Evolutionary conservation across 1,284 basidiomycete genomes (phyloP).

Genomic region (Malassezia furfur): DNA sequence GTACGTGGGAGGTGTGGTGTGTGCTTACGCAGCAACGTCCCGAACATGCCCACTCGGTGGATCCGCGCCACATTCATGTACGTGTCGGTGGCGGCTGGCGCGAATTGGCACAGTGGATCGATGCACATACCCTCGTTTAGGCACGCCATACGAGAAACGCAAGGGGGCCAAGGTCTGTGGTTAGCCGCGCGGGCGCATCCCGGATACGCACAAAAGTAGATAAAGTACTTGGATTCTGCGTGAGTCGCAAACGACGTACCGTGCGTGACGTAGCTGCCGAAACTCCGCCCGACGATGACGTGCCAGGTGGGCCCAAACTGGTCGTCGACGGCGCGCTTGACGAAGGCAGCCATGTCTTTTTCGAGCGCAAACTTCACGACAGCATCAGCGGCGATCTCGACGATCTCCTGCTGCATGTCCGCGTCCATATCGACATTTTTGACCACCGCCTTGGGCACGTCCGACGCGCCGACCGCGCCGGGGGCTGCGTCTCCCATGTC

Average conservation of each 20-base stretch:
- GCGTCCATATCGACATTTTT: constrained; percentile 96
- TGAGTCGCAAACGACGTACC: constrained; percentile 55
- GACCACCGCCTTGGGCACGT: constrained; percentile 60
- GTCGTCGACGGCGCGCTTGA: constrained; percentile 95
- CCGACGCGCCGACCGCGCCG: background rate
- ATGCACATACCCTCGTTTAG: constrained; percentile 12
- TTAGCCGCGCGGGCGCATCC: background rate
- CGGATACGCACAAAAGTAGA: constrained; percentile 45
- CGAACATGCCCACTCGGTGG: constrained; percentile 6
- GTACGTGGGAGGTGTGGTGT: constrained; percentile 43
- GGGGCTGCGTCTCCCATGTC: background rate
- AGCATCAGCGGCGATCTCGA: constrained; percentile 74
- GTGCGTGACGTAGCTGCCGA: constrained; percentile 87
- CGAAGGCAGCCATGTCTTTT: constrained; percentile 89
- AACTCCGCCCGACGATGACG: constrained; percentile 88
- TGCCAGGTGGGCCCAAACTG: constrained; percentile 90
- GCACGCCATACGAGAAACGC: constrained; percentile 47
- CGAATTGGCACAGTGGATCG: constrained; percentile 66
- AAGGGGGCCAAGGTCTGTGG: constrained; percentile 40
- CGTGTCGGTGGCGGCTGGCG: constrained; percentile 60
- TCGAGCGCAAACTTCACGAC: constrained; percentile 85
- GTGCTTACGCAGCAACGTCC: constrained; percentile 40
- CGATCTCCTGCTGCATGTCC: constrained; percentile 85
- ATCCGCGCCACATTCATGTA: constrained; percentile 25
- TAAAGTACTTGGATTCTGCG: constrained; percentile 45